Conservation (phyloP, 768 basidiomycete species). For the Psilocybe azurescens region DNA sequence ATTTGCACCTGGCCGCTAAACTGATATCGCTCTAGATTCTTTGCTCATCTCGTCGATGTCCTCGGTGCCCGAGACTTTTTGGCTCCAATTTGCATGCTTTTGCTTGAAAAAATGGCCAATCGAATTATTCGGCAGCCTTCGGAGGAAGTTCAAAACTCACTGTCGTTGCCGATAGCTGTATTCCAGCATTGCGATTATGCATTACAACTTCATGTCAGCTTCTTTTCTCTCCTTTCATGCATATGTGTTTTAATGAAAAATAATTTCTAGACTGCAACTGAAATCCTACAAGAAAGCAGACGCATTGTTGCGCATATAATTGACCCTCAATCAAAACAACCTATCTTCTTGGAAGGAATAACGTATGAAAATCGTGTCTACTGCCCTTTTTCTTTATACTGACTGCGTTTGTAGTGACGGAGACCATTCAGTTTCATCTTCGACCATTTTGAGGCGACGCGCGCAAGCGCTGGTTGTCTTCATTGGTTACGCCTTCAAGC, state of each 20-base stretch:
- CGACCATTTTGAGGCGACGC: slow-evolving; percentile 56
- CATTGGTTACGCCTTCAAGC: slow-evolving; percentile 56
- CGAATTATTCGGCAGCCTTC: slow-evolving; percentile 66
- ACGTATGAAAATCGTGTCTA: slow-evolving; percentile 44
- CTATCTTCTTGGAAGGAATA: slow-evolving; percentile 61
- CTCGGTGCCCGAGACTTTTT: slow-evolving; percentile 84
- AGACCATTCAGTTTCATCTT: slow-evolving; percentile 53
- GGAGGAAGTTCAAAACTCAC: slow-evolving; percentile 61
- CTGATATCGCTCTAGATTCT: slow-evolving; percentile 64
- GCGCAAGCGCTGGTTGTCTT: slow-evolving; percentile 74
- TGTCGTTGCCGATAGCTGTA: slow-evolving; percentile 71
- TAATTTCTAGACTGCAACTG: slow-evolving; percentile 56
- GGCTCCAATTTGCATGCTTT: slow-evolving; percentile 80
- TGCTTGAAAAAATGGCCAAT: slow-evolving; percentile 79
- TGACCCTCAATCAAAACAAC: slow-evolving; percentile 38
- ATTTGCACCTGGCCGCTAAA: background rate
- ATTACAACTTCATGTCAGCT: slow-evolving; percentile 58
- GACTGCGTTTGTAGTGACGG: slow-evolving; percentile 53
- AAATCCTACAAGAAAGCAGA: slow-evolving; percentile 69
- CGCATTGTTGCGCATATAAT: slow-evolving; percentile 55
- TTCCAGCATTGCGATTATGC: slow-evolving; percentile 57
- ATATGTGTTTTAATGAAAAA: slow-evolving; percentile 3
- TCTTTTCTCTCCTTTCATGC: background rate
- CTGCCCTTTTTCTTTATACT: background rate
- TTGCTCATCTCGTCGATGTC: slow-evolving; percentile 83